Evolutionary conservation across 2,329 filamentous ascomycete species (phyloP), one percentile per base, ranked within the genome.

Genomic region (Sporothrix curviconia): DNA sequence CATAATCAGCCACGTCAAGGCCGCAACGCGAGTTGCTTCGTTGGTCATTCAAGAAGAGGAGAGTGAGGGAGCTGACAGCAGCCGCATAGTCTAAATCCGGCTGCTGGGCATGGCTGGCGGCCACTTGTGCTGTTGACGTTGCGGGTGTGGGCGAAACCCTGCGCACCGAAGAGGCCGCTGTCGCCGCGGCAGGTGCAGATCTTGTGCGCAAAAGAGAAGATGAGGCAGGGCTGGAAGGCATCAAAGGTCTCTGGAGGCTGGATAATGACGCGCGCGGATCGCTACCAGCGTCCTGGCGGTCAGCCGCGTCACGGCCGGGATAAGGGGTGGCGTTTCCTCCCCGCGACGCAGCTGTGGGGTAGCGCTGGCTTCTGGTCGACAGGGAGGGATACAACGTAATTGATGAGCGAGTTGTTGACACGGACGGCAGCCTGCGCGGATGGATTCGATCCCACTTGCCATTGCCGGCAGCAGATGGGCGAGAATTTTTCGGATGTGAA

Each of bases 1-100:
- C 92, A 97, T 97, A 59, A 97, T 94, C 57, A 99, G 80, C 94
- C 94, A 99, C 6, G 89, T 92, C 60, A 99, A 77, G 15, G 94
- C 92, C 37, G 92, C 92, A 28, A 97, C 92, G 60, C 94, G 84
- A 2, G 94, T 99, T 28, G 90, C 91, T 74, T 99, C 95, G 67
- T 97, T n/a, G 90, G 65, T 99, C 92, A 67, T 99, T 96, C 54
- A 99, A 76, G 66, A 99, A 97, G 55, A 97, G 84, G 7, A 97
- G 74, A 0, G 92, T 99, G 40, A 99, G 79, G 8, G 92, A 94
- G 70, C 87, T 95, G 50, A 99, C 94, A 5, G 94, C 92, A 17
- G 91, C 91, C 37, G 92, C 90, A 69, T 97, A 99, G 72, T 99
- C 92, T n/a, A 99, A 79, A 67, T 96, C 90, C 11, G 83, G 78